These are phyloP conservation scores for barley (Hordeum vulgare) DNA, from an alignment of 176 grass and related monocot genomes.

Conservation along the genomic window MorexV3_pseudomolecules_assembly NC_058519.1:392860889-392861388, in stretches of 20 bases:
- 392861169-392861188: not conserved
- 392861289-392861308: not conserved
- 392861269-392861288: not conserved
- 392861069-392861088: not conserved
- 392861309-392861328: not conserved
- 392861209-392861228: not conserved
- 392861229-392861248: not conserved
- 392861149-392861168: constrained; percentile 6
- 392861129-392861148: not conserved
- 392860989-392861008: not conserved
- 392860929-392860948: not conserved
- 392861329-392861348: not conserved
- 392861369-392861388: not conserved
- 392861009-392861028: not conserved
- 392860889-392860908: not conserved
- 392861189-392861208: constrained; percentile 7
- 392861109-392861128: not conserved
- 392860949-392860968: not conserved
- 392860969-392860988: not conserved
- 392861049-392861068: not conserved
- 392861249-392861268: not conserved
- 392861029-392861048: not conserved
- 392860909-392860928: not conserved
- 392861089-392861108: not conserved
- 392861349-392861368: not conserved